Evolutionary conservation across 768 basidiomycete species (phyloP), one percentile per base, ranked within the genome.

Genomic region (Serendipita sp.): DNA sequence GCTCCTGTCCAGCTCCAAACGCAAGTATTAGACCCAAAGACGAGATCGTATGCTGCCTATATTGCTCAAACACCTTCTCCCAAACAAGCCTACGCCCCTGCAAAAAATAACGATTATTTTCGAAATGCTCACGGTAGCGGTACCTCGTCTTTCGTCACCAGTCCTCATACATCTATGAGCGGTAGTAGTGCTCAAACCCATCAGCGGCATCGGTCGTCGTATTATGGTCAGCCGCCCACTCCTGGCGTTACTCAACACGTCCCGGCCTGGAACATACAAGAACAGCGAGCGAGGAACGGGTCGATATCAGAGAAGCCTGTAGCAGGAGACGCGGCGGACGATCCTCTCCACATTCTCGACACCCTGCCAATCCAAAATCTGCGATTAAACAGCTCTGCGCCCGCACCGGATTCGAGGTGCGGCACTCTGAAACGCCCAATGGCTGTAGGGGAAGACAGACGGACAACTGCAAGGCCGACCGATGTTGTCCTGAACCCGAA

Each of bases 321-420:
- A 26, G 17, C 22, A 58, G 24, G n/a, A 58, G 22, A 58, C 14
- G 24, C 53, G 31, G 24, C 22, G n/a, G 53, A 58, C 13, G 53
- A 58, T 28, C 53, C 53, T 26, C 53, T 58, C 9, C 22, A 58
- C 31, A 58, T 58, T n/a, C 53, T 58, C 53, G 53, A 58, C 53
- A 58, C 53, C 17, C 31, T 58, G 17, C 53, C 53, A 9, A 58
- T 58, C 31, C 53, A 58, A 33, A 58, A 58, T 31, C 31, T 58
- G 31, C 53, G 53, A n/a, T 2, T 58, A 9, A 24, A 22, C 17
- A 24, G 24, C 17, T 24, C 22, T 58, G 53, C 53, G 53, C 53
- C 53, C 20, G 31, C n/a, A 31, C 31, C 53, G 53, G 53, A 58
- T 58, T 58, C 53, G 53, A 58, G 53, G 53, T 58, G 53, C 53